Conservation (phyloP, 2,329 filamentous ascomycete genomes). For the Phaeosphaeriaceae sp. region DNA sequence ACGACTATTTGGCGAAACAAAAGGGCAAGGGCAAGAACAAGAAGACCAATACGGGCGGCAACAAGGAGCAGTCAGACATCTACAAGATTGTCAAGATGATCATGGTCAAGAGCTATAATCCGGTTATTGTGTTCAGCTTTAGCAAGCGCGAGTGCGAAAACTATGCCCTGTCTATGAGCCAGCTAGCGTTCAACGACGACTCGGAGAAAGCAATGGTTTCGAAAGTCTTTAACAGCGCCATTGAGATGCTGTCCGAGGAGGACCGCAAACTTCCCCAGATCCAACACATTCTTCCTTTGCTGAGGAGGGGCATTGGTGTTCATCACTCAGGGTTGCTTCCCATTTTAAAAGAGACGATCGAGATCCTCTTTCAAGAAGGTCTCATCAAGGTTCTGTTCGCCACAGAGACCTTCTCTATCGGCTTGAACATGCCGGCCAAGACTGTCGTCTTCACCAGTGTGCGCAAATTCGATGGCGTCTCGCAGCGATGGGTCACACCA, state of each 20-base stretch:
- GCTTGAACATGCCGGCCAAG: slow-evolving; percentile 98
- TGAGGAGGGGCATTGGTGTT: slow-evolving; percentile 92
- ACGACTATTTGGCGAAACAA: slow-evolving; percentile 77
- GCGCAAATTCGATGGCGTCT: slow-evolving; percentile 88
- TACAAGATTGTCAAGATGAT: slow-evolving; percentile 99
- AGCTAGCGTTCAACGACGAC: slow-evolving; percentile 92
- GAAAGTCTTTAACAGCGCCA: slow-evolving; percentile 92
- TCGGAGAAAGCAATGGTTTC: slow-evolving; percentile 93
- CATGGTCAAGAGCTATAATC: slow-evolving; percentile 95
- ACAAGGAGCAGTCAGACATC: slow-evolving; percentile 73
- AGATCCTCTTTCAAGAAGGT: slow-evolving; percentile 98
- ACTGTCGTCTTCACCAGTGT: slow-evolving; percentile 99
- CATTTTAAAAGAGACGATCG: slow-evolving; percentile 97
- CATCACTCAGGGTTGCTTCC: slow-evolving; percentile 96
- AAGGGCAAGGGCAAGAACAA: slow-evolving; percentile 93
- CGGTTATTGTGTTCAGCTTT: slow-evolving; percentile 99
- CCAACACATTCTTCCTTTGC: slow-evolving; percentile 82
- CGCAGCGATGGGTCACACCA: slow-evolving; percentile 82
- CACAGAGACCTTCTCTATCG: slow-evolving; percentile 98
- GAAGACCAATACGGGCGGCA: slow-evolving; percentile 87
- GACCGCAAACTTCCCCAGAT: slow-evolving; percentile 91
- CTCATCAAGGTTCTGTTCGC: slow-evolving; percentile 98
- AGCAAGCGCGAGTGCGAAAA: slow-evolving; percentile 97
- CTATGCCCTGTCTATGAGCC: slow-evolving; percentile 84
- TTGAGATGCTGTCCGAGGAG: slow-evolving; percentile 90